phyloP scores from a whole-genome alignment of 73 alveolate genomes.

The Effrenium voratum region DNA sequence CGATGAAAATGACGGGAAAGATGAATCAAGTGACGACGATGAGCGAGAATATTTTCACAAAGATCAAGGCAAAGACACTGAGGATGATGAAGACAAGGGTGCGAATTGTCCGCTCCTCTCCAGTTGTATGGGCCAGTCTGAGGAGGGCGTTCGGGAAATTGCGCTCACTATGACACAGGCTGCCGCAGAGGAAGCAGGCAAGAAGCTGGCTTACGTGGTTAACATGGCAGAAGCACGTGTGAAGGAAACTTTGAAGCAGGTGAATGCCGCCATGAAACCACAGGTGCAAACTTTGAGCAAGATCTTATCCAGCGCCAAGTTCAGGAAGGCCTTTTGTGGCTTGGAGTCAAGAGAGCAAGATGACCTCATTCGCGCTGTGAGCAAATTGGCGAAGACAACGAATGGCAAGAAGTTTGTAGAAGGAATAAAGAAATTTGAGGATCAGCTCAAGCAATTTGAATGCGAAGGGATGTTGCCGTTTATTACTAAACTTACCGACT shows the following conservation, averaged over 20 bases:
- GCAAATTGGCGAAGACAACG: not conserved
- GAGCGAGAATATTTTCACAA: too few species aligned
- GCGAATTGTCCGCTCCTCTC: not conserved
- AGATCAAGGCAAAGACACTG: not conserved
- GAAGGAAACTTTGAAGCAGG: not conserved
- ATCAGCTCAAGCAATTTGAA: not conserved
- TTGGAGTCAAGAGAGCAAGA: not conserved
- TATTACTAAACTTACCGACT: not conserved
- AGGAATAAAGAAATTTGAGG: not conserved
- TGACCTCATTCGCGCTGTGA: not conserved
- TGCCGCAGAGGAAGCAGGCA: not conserved
- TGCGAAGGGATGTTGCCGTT: not conserved
- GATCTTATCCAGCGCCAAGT: not conserved
- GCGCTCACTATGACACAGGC: not conserved
- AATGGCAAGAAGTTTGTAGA: not conserved
- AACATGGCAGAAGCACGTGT: not conserved
- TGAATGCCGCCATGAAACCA: not conserved
- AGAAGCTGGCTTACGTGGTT: not conserved
- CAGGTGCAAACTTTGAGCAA: not conserved
- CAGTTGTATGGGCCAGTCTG: not conserved
- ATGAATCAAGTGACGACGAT: not conserved
- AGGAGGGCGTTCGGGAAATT: not conserved
- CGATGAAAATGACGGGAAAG: not conserved
- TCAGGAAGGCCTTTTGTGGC: not conserved
- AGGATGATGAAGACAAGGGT: not conserved